Conservation (phyloP, 176 grass and related monocot genomes). For the Oryza rufipogon region DNA sequence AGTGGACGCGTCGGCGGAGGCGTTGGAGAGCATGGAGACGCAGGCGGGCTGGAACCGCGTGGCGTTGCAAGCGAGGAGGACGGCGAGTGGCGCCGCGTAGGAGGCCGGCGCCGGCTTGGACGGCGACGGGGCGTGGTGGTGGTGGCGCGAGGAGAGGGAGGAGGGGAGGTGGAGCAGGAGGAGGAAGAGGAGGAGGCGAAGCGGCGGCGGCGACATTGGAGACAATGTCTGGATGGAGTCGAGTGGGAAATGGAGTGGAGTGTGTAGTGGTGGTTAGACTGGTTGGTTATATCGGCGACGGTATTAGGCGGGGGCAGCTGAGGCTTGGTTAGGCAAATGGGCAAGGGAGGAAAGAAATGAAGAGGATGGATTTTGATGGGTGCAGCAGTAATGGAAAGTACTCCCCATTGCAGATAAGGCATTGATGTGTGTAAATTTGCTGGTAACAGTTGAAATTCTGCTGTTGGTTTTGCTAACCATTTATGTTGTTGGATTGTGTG, state of each 20-base stretch:
- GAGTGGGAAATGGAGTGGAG: neutral
- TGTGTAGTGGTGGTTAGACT: neutral
- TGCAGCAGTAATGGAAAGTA: too few species aligned
- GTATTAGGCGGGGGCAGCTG: too few species aligned
- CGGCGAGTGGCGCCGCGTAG: slow-evolving; percentile 34
- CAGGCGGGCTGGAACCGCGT: slow-evolving; percentile 66
- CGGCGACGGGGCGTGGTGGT: slow-evolving; percentile 14
- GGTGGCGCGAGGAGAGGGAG: slow-evolving; percentile 32
- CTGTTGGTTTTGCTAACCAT: neutral
- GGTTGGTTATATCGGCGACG: slow-evolving; percentile 18
- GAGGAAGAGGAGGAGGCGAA: neutral
- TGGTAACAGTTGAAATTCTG: neutral
- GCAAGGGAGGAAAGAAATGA: neutral
- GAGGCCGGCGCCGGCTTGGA: slow-evolving; percentile 7
- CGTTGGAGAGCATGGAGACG: slow-evolving; percentile 62
- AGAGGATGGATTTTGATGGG: neutral
- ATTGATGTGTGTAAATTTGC: neutral
- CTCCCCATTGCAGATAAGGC: too few species aligned
- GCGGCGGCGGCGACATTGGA: slow-evolving; percentile 10
- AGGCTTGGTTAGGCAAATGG: neutral
- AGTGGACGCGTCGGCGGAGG: slow-evolving; percentile 42
- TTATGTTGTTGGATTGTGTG: neutral
- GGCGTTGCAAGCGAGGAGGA: slow-evolving; percentile 79
- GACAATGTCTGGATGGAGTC: neutral
- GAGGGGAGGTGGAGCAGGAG: slow-evolving; percentile 39